Evolutionary conservation across 257 asterid species (phyloP).

Genomic region (Forsythia suspensa): DNA sequence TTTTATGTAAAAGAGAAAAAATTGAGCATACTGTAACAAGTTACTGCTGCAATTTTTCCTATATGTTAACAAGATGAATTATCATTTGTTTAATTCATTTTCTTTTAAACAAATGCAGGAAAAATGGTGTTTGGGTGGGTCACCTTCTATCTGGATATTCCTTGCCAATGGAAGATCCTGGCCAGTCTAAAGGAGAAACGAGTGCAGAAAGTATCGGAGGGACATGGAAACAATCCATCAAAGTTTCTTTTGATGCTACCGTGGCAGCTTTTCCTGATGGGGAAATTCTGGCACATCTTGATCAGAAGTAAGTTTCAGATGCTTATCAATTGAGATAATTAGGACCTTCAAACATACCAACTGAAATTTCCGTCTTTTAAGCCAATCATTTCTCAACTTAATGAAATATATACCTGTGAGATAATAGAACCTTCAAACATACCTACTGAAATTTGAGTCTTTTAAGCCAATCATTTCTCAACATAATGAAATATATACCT

Average conservation of each 20-base stretch:
- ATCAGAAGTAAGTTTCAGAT: constrained; percentile 69
- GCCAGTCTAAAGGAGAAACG: constrained; percentile 46
- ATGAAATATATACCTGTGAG: neutral
- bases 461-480: neutral
- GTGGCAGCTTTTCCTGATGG: constrained; percentile 87
- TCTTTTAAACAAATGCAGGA: constrained; percentile 44
- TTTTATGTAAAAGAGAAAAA: neutral
- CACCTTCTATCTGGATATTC: constrained; percentile 95
- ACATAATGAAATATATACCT: neutral
- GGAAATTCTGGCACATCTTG: constrained; percentile 84
- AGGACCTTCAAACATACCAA: neutral
- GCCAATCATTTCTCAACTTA: neutral
- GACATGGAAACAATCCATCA: constrained; percentile 85
- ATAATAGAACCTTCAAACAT: neutral
- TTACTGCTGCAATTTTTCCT: neutral
- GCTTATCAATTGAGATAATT: neutral
- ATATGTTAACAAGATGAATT: too few species aligned
- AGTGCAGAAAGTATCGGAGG: constrained; percentile 65
- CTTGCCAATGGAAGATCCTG: constrained; percentile 96
- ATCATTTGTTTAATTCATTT: neutral
- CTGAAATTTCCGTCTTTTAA: neutral
- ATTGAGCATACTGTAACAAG: too few species aligned
- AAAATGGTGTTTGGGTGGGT: constrained; percentile 78
- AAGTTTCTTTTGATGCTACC: constrained; percentile 78
- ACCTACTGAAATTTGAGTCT: too few species aligned